These are phyloP conservation scores for Pythium diclinum DNA, from an alignment of 352 stramenopile species.

Conservation along the genomic window DNA sequence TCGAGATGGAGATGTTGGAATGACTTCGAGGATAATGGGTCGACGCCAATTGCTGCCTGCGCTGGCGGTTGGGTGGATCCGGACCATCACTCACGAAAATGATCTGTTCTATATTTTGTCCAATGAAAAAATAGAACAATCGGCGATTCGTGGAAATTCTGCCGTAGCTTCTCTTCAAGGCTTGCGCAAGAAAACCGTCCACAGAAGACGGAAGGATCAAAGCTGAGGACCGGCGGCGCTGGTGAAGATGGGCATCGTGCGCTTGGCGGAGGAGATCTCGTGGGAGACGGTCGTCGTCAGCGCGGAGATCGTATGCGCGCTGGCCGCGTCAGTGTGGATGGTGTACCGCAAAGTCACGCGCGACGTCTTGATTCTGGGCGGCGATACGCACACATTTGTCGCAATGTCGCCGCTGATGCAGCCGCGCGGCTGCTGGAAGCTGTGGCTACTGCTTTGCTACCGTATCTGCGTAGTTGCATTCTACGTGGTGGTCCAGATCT, in stretches of 20 bases:
- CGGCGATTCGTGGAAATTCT: conserved; percentile 10
- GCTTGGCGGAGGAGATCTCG: conserved; percentile 4
- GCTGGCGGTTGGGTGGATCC: not conserved
- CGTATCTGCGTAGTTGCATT: conserved; percentile 37
- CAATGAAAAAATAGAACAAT: conserved; percentile 3
- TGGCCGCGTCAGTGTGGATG: conserved; percentile 50
- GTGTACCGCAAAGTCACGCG: conserved; percentile 35
- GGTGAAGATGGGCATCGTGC: not conserved
- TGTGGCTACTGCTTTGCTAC: conserved; percentile 42
- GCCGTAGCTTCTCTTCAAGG: not conserved
- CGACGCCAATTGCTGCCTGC: not conserved
- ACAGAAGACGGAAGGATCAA: not conserved
- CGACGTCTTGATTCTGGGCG: conserved; percentile 31
- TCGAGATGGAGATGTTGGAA: not conserved
- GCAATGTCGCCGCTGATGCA: conserved; percentile 39
- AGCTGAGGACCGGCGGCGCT: not conserved
- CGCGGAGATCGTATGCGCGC: conserved; percentile 40
- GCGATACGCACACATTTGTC: conserved; percentile 28
- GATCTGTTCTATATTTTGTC: conserved; percentile 7
- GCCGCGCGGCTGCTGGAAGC: conserved; percentile 41
- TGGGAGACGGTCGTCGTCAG: conserved; percentile 58
- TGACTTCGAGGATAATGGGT: not conserved
- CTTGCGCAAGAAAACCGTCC: no score
- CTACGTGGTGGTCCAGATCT: conserved; percentile 54
- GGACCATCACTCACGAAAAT: conserved; percentile 24